phyloP scores from a whole-genome alignment of 306 rosid genomes.

The Lagenaria siceraria region DNA sequence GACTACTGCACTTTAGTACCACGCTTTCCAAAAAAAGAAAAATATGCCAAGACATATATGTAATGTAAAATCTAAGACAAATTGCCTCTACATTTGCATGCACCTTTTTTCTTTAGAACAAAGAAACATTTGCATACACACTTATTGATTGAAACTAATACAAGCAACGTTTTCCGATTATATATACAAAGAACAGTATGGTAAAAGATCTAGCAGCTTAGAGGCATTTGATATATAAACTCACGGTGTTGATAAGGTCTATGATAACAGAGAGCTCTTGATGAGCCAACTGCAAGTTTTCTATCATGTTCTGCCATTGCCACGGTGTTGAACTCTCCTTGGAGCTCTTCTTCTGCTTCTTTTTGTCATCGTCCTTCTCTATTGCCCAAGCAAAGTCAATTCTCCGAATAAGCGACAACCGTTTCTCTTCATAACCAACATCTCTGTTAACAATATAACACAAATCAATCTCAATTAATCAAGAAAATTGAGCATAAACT shows the following conservation, averaged over 20 bases:
- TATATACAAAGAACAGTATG: not conserved
- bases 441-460: constrained; percentile 27
- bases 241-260: constrained; percentile 85
- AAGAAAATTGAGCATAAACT: not conserved
- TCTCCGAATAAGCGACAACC: constrained; percentile 56
- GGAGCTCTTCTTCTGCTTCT: constrained; percentile 65
- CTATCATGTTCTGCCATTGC: constrained; percentile 89
- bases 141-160: not conserved
- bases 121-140: not conserved
- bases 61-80: not conserved
- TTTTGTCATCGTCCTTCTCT: constrained; percentile 58
- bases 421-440: constrained; percentile 71
- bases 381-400: constrained; percentile 88
- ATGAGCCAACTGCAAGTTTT: constrained; percentile 72
- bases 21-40: not conserved
- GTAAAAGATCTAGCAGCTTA: not conserved
- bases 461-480: not conserved
- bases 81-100: not conserved
- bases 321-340: constrained; percentile 68
- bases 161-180: not conserved
- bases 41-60: not conserved
- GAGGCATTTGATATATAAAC: constrained; percentile 3
- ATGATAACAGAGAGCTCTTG: constrained; percentile 80
- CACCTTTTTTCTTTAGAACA: not conserved
- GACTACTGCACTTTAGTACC: not conserved